phyloP scores from a whole-genome alignment of 116 monocot genomes.

The Posidonia oceanica region DNA sequence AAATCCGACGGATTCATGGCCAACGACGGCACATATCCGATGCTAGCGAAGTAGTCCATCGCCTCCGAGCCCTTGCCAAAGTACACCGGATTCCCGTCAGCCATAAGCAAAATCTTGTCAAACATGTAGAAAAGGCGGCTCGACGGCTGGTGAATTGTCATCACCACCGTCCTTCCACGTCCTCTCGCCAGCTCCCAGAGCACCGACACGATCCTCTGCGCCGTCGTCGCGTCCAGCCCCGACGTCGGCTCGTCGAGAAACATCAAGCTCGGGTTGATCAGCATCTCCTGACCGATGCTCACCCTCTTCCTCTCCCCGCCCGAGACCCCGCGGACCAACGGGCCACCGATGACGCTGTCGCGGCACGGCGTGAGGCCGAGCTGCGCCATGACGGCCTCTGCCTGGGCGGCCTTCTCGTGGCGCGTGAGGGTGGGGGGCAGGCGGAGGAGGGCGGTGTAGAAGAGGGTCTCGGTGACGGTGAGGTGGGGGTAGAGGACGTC shows the following conservation, averaged over 20 bases:
- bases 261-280: constrained; percentile 34
- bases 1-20: constrained; percentile 42
- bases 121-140: constrained; percentile 40
- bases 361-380: constrained; percentile 24
- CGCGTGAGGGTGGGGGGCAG: constrained; percentile 22
- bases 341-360: constrained; percentile 24
- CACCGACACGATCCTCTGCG: constrained; percentile 17
- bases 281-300: constrained; percentile 46
- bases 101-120: constrained; percentile 28
- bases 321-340: constrained; percentile 25
- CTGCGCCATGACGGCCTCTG: constrained; percentile 18
- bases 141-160: constrained; percentile 55
- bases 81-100: constrained; percentile 25
- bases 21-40: constrained; percentile 17
- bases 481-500: constrained; percentile 58
- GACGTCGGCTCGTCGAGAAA: constrained; percentile 52
- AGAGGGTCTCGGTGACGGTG: constrained; percentile 48
- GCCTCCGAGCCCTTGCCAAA: constrained; percentile 22
- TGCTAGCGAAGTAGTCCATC: constrained; percentile 20
- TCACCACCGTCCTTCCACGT: constrained; percentile 34
- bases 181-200: constrained; percentile 16
- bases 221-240: constrained; percentile 41
- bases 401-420: constrained; percentile 19
- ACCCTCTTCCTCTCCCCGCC: constrained; percentile 50
- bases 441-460: constrained; percentile 50